These are phyloP conservation scores for Mucor saturninus DNA, from an alignment of 371 early-diverging fungal genomes.

Conservation along the genomic window DNA sequence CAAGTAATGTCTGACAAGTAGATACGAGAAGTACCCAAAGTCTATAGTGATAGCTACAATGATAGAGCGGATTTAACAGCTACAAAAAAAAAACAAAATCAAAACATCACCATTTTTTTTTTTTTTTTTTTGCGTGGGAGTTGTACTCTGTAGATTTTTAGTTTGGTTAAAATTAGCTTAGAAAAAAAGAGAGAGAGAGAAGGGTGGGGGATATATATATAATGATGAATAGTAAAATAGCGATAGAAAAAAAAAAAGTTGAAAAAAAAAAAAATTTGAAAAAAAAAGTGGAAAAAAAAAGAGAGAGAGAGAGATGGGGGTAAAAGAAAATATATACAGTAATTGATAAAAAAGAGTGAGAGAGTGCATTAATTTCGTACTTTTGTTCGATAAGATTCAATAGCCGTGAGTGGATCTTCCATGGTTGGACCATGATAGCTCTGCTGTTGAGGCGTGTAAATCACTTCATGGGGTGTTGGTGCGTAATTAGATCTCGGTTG, in stretches of 20 bases:
- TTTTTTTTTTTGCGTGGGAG: not conserved
- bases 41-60: too few relatives aligned
- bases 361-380: not conserved
- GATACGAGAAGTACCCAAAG: too few relatives aligned
- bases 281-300: conserved; percentile 1
- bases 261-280: not conserved
- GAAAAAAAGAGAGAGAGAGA: too few relatives aligned
- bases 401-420: conserved; percentile 36
- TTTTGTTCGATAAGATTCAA: conserved; percentile 29
- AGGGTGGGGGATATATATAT: too few relatives aligned
- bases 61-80: too few relatives aligned
- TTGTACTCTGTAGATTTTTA: too few relatives aligned
- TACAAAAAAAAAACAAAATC: too few relatives aligned
- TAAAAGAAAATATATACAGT: too few relatives aligned
- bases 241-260: not conserved
- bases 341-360: not conserved
- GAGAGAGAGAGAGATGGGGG: too few relatives aligned
- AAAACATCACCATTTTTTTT: not conserved
- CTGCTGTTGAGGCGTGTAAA: conserved; percentile 4
- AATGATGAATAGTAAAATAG: too few relatives aligned
- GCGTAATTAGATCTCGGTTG: not conserved
- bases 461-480: conserved; percentile 12
- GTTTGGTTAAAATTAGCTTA: too few relatives aligned
- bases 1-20: too few relatives aligned
- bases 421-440: conserved; percentile 26